Base-by-base conservation (phyloP, 2,329 filamentous ascomycete species). In the Trichoderma simmonsii region DNA sequence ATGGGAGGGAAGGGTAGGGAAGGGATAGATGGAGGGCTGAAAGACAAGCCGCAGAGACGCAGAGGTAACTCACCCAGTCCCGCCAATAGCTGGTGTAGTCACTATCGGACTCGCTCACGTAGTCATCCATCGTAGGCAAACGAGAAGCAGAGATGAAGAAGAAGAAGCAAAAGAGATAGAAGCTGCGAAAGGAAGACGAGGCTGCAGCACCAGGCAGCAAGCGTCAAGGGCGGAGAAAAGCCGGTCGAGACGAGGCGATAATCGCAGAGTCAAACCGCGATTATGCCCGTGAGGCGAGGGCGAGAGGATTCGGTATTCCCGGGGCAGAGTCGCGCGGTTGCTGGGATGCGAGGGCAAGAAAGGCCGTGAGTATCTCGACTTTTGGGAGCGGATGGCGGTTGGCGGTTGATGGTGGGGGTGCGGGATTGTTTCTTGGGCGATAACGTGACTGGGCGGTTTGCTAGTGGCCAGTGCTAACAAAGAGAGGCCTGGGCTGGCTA, bases 61-160 rank as follows among this genome's bases (percentile, higher is more conserved):
- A 48, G 21, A 51, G 39, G 30, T 3, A 39, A 91, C 93, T 85
- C 86, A 98, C 96, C 96, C 96, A 99, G 85, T 99, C 96, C 82
- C 95, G 88, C 96, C 96, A 99, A 83, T 98, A 99, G 84, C 94
- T 98, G 63, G 96, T 98, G 82, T 98, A 99, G 85, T 99, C 96
- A 83, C 95, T 98, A 81, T 99, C 96, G 14, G 95, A 97, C 83
- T 99, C 96, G 80, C 94, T 98, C 76, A 94, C 95, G 83, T 96
- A 98, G 84, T 98, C 95, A 81, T 98, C 96, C 96, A 98, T 98
- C 78, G 81, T 85, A 36, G 26, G 11, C 8, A 7, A n/a, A 14
- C 59, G 12, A 14, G 5, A 34, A 30, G 12, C 9, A 11, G n/a
- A 51, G n/a, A 51, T n/a, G 32, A 24, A 21, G 30, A 15, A 8